Evolutionary conservation across 345 rosid species (phyloP).

Genomic region (Gossypium sturtianum): DNA sequence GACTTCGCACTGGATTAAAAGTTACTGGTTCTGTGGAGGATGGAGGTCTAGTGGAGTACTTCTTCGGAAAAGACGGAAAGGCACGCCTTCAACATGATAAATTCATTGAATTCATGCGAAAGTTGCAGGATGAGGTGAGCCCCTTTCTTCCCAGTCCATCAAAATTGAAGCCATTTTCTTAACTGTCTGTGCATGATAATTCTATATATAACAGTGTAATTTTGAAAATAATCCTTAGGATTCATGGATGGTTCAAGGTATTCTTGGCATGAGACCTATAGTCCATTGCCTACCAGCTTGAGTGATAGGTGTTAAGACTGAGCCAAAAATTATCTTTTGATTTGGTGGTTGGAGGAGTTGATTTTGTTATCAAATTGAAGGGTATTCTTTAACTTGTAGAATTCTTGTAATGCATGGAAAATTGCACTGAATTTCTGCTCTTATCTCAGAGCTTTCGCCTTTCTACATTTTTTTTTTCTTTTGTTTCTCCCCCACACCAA

Average conservation of each 20-base stretch:
- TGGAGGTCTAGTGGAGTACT: constrained; percentile 82
- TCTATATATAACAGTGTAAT: not conserved
- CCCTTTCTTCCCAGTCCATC: not conserved
- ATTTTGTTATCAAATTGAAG: not conserved
- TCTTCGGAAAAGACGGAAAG: constrained; percentile 82
- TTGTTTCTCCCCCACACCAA: not conserved
- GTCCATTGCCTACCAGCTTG: not conserved
- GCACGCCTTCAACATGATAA: constrained; percentile 58
- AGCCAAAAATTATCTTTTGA: not conserved
- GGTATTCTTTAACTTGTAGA: not conserved
- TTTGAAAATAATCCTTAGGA: not conserved
- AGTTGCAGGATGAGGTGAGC: constrained; percentile 69
- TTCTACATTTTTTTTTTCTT: not conserved
- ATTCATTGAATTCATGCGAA: constrained; percentile 67
- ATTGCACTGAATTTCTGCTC: not conserved
- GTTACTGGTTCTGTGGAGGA: constrained; percentile 60
- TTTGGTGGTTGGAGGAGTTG: not conserved
- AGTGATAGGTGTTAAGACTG: not conserved
- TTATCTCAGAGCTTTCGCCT: not conserved
- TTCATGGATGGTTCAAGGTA: not conserved
- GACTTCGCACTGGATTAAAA: constrained; percentile 59
- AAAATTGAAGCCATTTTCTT: not conserved
- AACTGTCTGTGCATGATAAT: not conserved
- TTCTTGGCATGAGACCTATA: not conserved
- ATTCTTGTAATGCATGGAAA: not conserved